Conservation (phyloP, 768 basidiomycete genomes). For the Rhodotorula babjevae region DNA sequence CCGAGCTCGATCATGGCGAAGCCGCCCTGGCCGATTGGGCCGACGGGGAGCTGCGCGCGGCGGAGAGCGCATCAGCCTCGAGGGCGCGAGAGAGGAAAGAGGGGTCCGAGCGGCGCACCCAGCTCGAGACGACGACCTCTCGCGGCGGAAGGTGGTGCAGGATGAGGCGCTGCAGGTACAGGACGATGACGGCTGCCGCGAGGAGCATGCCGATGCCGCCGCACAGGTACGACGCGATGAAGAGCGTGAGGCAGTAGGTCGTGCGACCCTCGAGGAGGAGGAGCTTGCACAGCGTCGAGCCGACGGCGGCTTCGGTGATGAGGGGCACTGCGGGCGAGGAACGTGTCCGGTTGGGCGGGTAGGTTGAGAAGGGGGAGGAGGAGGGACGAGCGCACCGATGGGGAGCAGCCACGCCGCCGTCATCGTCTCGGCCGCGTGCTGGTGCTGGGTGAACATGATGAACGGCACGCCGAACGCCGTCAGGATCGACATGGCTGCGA, state of each 20-base stretch:
- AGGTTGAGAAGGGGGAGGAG: neutral
- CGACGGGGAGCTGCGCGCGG: constrained; percentile 32
- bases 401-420: constrained; percentile 43
- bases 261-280: constrained; percentile 18
- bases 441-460: constrained; percentile 38
- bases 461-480: constrained; percentile 35
- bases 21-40: constrained; percentile 39
- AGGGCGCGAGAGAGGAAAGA: neutral
- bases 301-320: constrained; percentile 39
- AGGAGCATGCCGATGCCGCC: constrained; percentile 37
- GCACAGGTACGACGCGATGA: constrained; percentile 40
- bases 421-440: constrained; percentile 35
- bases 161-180: constrained; percentile 41
- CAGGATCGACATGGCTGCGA: constrained; percentile 22
- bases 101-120: neutral
- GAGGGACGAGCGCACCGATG: constrained; percentile 24
- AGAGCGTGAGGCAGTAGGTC: constrained; percentile 35
- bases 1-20: constrained; percentile 40
- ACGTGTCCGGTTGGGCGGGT: neutral
- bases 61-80: neutral
- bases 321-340: constrained; percentile 32
- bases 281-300: constrained; percentile 36
- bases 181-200: constrained; percentile 36
- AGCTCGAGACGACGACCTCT: constrained; percentile 40
- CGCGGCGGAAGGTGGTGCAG: constrained; percentile 40